Percentiles rank a stretch among this genome's conserved stretches.
phyloP scores from a whole-genome alignment of 352 stramenopile genomes.

The Globisporangium nagaii region DNA sequence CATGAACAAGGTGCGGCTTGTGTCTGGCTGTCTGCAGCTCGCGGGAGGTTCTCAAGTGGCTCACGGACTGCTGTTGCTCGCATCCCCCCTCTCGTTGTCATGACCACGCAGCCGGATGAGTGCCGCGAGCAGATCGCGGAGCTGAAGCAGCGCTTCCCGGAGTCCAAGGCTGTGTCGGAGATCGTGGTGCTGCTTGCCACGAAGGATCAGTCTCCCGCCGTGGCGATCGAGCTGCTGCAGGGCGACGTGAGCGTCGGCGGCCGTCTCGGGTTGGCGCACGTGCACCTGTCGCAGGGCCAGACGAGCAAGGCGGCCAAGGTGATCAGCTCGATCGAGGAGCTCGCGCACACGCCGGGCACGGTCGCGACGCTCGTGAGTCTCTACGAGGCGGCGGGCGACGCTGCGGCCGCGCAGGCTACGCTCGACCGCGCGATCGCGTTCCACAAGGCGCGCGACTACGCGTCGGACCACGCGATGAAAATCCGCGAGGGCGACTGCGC shows the following conservation, averaged over 20 bases:
- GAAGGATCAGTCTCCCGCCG: conserved; percentile 53
- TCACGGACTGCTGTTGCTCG: too few species aligned
- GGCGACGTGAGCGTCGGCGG: conserved; percentile 47
- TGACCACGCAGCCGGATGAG: conserved; percentile 46
- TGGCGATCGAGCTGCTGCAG: conserved; percentile 42
- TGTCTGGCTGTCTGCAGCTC: too few species aligned
- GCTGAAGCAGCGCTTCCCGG: conserved; percentile 59
- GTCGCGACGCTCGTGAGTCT: conserved; percentile 77
- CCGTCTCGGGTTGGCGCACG: conserved; percentile 60
- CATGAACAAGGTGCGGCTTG: conserved; percentile 55
- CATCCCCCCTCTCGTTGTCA: not conserved
- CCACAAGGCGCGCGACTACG: conserved; percentile 49
- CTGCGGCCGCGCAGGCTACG: conserved; percentile 39
- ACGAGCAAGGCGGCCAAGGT: conserved; percentile 33
- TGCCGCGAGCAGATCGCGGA: conserved; percentile 40
- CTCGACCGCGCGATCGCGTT: conserved; percentile 44
- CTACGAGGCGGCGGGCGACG: conserved; percentile 60
- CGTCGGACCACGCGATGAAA: conserved; percentile 54
- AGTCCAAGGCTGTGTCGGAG: conserved; percentile 45
- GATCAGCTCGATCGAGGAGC: conserved; percentile 52
- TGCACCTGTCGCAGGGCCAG: conserved; percentile 54
- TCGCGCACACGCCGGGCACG: conserved; percentile 63
- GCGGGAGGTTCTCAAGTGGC: too few species aligned
- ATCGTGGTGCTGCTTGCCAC: conserved; percentile 64
- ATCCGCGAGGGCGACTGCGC: conserved; percentile 75